Evolutionary conservation across 2,329 filamentous ascomycete species (phyloP), one percentile per base, ranked within the genome.

Genomic region (Aaosphaeria pasadenensis): DNA sequence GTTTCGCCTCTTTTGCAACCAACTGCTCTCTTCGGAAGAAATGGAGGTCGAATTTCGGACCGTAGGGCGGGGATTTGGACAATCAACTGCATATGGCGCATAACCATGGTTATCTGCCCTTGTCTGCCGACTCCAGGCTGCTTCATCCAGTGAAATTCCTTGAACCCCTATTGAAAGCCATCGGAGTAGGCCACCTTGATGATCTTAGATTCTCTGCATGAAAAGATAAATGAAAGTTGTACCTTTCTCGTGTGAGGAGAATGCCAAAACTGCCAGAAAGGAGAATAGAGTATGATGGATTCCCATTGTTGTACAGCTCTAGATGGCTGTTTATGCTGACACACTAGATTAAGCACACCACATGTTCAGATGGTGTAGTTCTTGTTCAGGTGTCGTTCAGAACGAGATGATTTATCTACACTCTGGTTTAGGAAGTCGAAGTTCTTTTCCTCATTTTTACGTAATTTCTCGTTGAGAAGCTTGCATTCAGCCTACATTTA

Each of bases 1-100:
- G 55, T 81, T 81, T 51, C 89, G 81, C 47, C 91, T 81, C 48
- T 74, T 74, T 41, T 80, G 64, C 9, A 95, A 76, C 89, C 90
- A 96, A 58, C 78, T 73, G 29, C 75, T 77, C 72, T 95, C 91
- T 48, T 85, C 76, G 7, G 74, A 58, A 4, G 88, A 91, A 9
- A 95, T 70, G 0, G 63, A 58, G n/a, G 69, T 69, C 39, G 86
- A 87, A 38, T 66, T 67, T 55, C 89, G 83, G 45, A 94, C 80
- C 1, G 73, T 75, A 1, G 90, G 89, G 35, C 80, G 77, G 11
- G 73, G 72, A 7, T 74, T 68, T 5, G 89, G 89, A 60, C 90
- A 95, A 50, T 77, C 67, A 42, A 87, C 83, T 5, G 72, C 66
- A 33, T 77, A 70, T 0, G 90, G 90, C 0, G 82, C 80, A 67